phyloP scores from a whole-genome alignment of 108 stramenopile genomes.

The Cyclotella baltica region DNA sequence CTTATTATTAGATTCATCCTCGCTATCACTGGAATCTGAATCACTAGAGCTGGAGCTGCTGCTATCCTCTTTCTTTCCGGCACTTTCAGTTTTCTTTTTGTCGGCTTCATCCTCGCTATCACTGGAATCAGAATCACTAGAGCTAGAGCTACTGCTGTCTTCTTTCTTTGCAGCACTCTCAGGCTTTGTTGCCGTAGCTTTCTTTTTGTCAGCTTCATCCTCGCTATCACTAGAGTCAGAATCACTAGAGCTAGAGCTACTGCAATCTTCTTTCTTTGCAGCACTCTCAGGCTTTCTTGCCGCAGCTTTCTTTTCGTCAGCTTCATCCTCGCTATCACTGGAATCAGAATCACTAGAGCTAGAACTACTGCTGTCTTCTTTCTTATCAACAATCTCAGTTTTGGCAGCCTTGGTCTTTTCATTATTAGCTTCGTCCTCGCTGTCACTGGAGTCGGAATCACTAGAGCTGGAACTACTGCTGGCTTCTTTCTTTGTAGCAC shows the following conservation, averaged over 20 bases:
- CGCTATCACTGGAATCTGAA: conserved; percentile 20
- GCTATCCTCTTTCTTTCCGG: neutral
- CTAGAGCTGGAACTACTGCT: conserved; percentile 23
- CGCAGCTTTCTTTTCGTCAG: conserved; percentile 24
- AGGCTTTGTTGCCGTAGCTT: too few relatives aligned
- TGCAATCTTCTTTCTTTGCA: neutral
- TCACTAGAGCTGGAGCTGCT: conserved; percentile 16
- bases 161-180: neutral
- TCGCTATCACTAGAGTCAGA: conserved; percentile 36
- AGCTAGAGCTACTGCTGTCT: conserved; percentile 20
- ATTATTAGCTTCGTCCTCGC: conserved; percentile 26
- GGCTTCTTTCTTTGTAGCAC: neutral
- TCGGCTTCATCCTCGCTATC: too few relatives aligned
- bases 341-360: conserved; percentile 34
- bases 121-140: conserved; percentile 33
- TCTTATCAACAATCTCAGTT: neutral
- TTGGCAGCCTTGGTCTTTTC: too few relatives aligned
- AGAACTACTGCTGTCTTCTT: conserved; percentile 4
- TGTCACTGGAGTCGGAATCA: conserved; percentile 31
- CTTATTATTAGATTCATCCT: conserved; percentile 20
- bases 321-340: conserved; percentile 26
- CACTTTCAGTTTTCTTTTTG: conserved; percentile 9
- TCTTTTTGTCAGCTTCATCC: conserved; percentile 21
- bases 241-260: conserved; percentile 18
- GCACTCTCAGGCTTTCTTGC: too few relatives aligned